Evolutionary conservation across 192 early-diverging fungal species (phyloP).

Genomic region (Umbelopsis ramanniana): DNA sequence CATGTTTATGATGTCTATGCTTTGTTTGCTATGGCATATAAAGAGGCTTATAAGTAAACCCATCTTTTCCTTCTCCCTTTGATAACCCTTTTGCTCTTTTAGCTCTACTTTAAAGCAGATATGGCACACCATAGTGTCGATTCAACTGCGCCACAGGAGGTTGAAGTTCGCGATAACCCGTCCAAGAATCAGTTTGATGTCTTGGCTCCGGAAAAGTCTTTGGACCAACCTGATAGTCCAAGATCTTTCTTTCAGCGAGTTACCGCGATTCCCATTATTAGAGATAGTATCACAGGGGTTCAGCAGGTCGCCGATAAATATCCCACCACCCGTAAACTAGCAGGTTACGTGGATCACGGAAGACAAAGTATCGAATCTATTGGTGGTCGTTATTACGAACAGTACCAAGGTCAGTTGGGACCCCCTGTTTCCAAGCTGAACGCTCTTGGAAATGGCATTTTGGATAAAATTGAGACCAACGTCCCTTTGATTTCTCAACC

Average conservation of each 20-base stretch:
- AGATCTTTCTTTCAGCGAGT: conserved; percentile 23
- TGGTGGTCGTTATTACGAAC: background rate
- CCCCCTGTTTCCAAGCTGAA: conserved; percentile 25
- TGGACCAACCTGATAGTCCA: conserved; percentile 12
- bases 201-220: background rate
- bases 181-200: conserved; percentile 7
- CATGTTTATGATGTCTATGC: conserved; percentile 19
- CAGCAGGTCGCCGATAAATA: conserved; percentile 28
- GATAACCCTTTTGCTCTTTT: background rate
- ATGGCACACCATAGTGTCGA: conserved; percentile 10
- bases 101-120: background rate
- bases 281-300: conserved; percentile 24
- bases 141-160: conserved; percentile 10
- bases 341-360: conserved; percentile 23
- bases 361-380: conserved; percentile 18
- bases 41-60: background rate
- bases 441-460: conserved; percentile 21
- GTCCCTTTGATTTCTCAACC: conserved; percentile 27
- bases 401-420: background rate
- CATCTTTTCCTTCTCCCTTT: background rate
- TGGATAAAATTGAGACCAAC: conserved; percentile 26
- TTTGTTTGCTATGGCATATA: background rate
- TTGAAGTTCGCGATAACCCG: conserved; percentile 5
- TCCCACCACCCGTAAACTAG: conserved; percentile 13
- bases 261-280: conserved; percentile 25